phyloP scores from a whole-genome alignment of 1,139 yeast genomes.

The Eremothecium cymbalariae region DNA sequence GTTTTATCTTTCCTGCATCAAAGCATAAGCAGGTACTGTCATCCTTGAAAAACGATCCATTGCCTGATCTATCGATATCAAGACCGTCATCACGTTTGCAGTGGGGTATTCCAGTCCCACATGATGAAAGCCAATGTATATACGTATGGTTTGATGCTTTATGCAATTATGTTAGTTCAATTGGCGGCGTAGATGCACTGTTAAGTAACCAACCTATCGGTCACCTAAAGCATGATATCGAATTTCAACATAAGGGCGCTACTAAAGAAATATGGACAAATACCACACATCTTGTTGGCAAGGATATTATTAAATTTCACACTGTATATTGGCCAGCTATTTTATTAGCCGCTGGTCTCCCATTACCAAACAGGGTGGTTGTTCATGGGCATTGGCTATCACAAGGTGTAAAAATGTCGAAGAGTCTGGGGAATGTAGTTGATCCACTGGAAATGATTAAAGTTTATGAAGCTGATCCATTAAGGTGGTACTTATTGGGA shows the following conservation, averaged over 20 bases:
- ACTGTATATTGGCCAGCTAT: constrained; percentile 94
- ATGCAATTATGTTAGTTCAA: constrained; percentile 70
- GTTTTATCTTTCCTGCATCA: constrained; percentile 56
- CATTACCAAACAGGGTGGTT: constrained; percentile 62
- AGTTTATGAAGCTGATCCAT: constrained; percentile 61
- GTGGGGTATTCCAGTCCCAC: constrained; percentile 92
- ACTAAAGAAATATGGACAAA: constrained; percentile 21
- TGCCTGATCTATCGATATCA: constrained; percentile 73
- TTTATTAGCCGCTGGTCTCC: constrained; percentile 69
- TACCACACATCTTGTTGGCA: constrained; percentile 79
- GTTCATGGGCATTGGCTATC: constrained; percentile 95
- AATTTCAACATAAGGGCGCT: constrained; percentile 34
- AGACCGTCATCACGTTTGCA: constrained; percentile 67
- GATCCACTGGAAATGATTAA: constrained; percentile 66
- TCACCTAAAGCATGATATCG: constrained; percentile 5
- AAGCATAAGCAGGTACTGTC: constrained; percentile 49
- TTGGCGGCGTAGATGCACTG: constrained; percentile 46
- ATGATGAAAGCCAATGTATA: constrained; percentile 65
- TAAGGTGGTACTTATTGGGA: constrained; percentile 69
- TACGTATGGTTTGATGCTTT: constrained; percentile 98
- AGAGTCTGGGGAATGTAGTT: constrained; percentile 89
- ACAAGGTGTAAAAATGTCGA: constrained; percentile 88
- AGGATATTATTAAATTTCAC: constrained; percentile 83
- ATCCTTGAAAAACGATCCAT: constrained; percentile 44
- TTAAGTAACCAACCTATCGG: constrained; percentile 19